These are phyloP conservation scores for Porcisia hertigi DNA, from an alignment of 208 protist species.

Conservation along the genomic window DNA sequence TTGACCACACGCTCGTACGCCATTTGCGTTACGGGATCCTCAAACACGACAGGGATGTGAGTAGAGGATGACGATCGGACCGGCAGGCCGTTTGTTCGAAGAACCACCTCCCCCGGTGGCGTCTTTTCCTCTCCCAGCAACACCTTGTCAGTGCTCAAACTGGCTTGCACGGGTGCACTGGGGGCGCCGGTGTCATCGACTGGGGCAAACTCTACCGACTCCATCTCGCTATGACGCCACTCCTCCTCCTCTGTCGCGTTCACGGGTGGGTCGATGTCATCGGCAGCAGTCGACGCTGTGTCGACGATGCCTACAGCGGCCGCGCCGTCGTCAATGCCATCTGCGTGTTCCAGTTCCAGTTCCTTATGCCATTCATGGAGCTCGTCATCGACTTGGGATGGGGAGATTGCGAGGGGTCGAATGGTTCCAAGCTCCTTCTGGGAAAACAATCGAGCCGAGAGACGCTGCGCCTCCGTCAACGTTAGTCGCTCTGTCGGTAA, in stretches of 20 bases:
- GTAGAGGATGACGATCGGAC: not conserved
- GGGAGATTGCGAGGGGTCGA: slow-evolving; percentile 61
- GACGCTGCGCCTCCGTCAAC: slow-evolving; percentile 65
- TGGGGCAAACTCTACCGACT: slow-evolving; percentile 1
- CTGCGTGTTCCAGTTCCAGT: not conserved
- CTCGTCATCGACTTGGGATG: slow-evolving; percentile 68
- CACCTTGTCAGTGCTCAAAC: not conserved
- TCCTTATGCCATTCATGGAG: slow-evolving; percentile 43
- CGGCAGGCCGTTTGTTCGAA: not conserved
- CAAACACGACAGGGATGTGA: slow-evolving; percentile 14
- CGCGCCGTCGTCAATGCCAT: not conserved
- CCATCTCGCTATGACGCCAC: slow-evolving; percentile 12
- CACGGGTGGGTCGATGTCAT: not conserved
- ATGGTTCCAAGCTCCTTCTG: slow-evolving; percentile 79
- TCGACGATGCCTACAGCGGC: not conserved
- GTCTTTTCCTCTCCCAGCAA: not conserved
- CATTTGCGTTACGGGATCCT: slow-evolving; percentile 31
- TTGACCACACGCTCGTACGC: slow-evolving; percentile 62
- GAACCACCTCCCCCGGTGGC: not conserved
- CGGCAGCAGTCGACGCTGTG: not conserved
- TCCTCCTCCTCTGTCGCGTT: slow-evolving; percentile 1
- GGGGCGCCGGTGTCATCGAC: not conserved
- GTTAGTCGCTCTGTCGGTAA: slow-evolving; percentile 83
- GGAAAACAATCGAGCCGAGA: slow-evolving; percentile 79
- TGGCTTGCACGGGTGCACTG: not conserved